Base-by-base conservation (phyloP, 179 eudicot species). In the Heliamphora pulchella region DNA sequence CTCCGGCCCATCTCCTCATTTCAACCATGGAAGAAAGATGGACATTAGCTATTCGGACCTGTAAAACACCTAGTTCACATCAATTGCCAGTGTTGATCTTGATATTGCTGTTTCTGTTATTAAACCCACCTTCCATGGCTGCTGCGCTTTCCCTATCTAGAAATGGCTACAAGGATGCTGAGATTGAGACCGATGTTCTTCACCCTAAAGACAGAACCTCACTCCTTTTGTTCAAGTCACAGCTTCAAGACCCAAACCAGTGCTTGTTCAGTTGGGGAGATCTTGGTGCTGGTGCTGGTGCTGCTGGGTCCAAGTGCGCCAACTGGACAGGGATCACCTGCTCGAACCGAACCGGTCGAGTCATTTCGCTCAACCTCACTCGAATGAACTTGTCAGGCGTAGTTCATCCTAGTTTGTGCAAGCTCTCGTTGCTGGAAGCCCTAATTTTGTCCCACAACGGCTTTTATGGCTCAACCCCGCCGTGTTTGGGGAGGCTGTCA, bases 391-490 rank as follows among this genome's bases (percentile, higher is more conserved):
- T 94, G 83, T 86, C 90, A 10, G 97, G 98, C 15, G 66, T 46
- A 8, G 39, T 94, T 79, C 88, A 86, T 81, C 75, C 88, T 76
- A 84, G 86, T 82, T 81, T 94, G 54, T 93, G 98, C 81, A 86
- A 87, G 66, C 86, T 94, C 66, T 51, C 89, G 22, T 85, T 74
- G 75, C 88, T 94, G 5, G 84, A 90, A 84, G 83, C 86, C 75
- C 94, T 91, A 78, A 74, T 86, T 78, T 80, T 94, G 78, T 89
- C 93, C 9, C 86, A 83, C 67, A 93, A 95, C 84, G 81, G 81
- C 78, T 89, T 95, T 22, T 81, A 31, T 81, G 91, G 89, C 55
- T 76, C 70, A 50, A 64, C 92, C 46, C 93, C 94, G 3, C 78
- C 86, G 3, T 92, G 97, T 83, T 86, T 93, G 75, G 87, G 91